A percentile compares a stretch with the other conserved stretches of the same genome.
Conservation (phyloP, 495 filamentous ascomycete genomes). For the Lepidopterella palustris region DNA sequence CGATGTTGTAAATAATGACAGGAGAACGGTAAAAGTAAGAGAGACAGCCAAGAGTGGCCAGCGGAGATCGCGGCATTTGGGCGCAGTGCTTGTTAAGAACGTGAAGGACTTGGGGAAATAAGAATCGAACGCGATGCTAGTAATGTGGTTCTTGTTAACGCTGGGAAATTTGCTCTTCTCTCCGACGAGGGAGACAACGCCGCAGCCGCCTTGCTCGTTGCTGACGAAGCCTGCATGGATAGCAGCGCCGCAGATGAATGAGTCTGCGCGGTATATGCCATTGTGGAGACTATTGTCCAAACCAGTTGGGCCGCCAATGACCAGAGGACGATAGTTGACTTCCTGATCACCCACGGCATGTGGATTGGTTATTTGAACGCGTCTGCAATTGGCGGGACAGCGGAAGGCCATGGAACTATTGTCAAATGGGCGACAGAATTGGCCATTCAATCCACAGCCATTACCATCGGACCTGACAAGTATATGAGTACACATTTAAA, state of each 20-base stretch:
- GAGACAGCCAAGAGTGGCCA: constrained; percentile 40
- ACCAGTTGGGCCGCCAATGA: constrained; percentile 37
- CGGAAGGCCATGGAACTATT: constrained; percentile 37
- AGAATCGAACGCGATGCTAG: constrained; percentile 35
- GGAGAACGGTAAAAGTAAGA: constrained; percentile 35
- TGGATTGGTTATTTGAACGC: constrained; percentile 33
- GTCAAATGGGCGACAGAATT: constrained; percentile 38
- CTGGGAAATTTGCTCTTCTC: constrained; percentile 32
- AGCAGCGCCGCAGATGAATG: constrained; percentile 41
- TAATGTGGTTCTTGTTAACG: constrained; percentile 33
- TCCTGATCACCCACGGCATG: constrained; percentile 40
- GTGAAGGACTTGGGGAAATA: constrained; percentile 40
- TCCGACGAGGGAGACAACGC: constrained; percentile 36
- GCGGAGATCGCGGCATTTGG: constrained; percentile 38
- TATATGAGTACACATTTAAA: background rate
- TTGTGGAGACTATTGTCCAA: constrained; percentile 21
- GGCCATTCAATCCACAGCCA: constrained; percentile 39
- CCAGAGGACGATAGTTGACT: constrained; percentile 36
- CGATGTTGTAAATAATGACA: constrained; percentile 40
- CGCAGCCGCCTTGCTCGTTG: constrained; percentile 36
- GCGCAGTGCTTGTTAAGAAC: constrained; percentile 36
- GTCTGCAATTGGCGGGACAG: constrained; percentile 40
- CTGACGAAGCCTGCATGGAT: constrained; percentile 40
- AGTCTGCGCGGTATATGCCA: constrained; percentile 38
- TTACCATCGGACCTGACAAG: constrained; percentile 37